Conservation (phyloP, 2,329 filamentous ascomycete species). For the Fusarium humuli region DNA sequence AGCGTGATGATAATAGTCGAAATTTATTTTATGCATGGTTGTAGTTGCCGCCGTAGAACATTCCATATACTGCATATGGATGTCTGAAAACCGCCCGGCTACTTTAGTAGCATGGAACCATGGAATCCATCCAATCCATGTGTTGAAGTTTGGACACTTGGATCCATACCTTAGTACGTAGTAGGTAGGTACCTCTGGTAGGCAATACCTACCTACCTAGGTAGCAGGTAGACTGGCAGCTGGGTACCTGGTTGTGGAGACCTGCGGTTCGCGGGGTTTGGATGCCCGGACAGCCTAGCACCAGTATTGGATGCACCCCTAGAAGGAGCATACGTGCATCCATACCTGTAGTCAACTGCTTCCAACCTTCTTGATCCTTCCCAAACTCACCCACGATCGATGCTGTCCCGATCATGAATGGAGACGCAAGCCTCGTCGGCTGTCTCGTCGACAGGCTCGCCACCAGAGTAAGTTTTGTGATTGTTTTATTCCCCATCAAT, state of each 20-base stretch:
- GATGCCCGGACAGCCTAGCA: constrained; percentile 16
- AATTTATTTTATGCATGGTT: not conserved
- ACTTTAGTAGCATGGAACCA: not conserved
- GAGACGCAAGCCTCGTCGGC: constrained; percentile 69
- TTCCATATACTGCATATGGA: constrained; percentile 4
- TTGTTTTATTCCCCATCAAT: constrained; percentile 3
- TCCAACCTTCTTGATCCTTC: constrained; percentile 29
- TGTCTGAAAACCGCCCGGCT: constrained; percentile 18
- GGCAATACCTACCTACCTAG: too few species aligned
- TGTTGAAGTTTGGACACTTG: not conserved
- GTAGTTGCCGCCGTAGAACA: not conserved
- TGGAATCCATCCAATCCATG: not conserved
- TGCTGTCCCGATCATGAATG: constrained; percentile 61
- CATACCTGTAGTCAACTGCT: not conserved
- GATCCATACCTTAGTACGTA: not conserved
- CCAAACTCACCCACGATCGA: constrained; percentile 32
- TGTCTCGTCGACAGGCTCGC: constrained; percentile 72
- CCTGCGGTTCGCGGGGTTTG: constrained; percentile 38
- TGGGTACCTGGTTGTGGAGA: constrained; percentile 25
- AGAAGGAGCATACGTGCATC: not conserved
- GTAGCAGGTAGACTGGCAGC: too few species aligned
- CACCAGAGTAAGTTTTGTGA: constrained; percentile 63
- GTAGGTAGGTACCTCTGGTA: too few species aligned
- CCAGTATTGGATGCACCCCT: constrained; percentile 25
- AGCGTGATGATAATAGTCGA: not conserved